A percentile compares a stretch with the other conserved stretches of the same genome.
Conservation (phyloP, 2,329 filamentous ascomycete genomes). For the Harringtonia aguacate region DNA sequence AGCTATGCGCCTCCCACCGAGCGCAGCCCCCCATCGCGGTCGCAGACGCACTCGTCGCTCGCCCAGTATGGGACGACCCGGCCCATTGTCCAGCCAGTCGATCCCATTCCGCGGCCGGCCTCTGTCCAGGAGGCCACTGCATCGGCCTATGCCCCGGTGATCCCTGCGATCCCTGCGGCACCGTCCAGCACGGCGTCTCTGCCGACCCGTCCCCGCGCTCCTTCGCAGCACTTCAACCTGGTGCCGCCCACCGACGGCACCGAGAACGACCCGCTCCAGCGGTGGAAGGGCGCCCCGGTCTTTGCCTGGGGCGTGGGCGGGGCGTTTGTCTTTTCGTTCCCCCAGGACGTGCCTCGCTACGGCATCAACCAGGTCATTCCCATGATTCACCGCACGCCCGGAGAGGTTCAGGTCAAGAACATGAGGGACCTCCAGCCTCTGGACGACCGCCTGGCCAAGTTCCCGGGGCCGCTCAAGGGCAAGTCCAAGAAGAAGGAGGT, state of each 20-base stretch:
- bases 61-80: constrained; percentile 29
- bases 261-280: constrained; percentile 65
- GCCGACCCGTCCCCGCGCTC: constrained; percentile 31
- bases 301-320: constrained; percentile 86
- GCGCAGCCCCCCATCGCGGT: constrained; percentile 39
- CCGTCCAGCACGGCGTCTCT: neutral
- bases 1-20: constrained; percentile 36
- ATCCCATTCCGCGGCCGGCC: constrained; percentile 42
- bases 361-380: constrained; percentile 61
- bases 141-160: too few relatives aligned
- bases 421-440: constrained; percentile 65
- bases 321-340: constrained; percentile 72
- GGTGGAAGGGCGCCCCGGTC: constrained; percentile 85
- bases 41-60: constrained; percentile 53
- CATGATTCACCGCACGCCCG: constrained; percentile 70
- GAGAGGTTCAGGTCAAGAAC: constrained; percentile 68
- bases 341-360: constrained; percentile 80
- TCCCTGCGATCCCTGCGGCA: neutral
- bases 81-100: constrained; percentile 19
- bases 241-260: constrained; percentile 54
- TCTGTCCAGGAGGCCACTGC: constrained; percentile 30
- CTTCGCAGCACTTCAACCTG: constrained; percentile 46
- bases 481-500: constrained; percentile 97
- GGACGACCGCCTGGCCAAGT: constrained; percentile 62
- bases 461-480: constrained; percentile 79